phyloP scores from a whole-genome alignment of 257 asterid genomes.

The Gentiana straminea region DNA sequence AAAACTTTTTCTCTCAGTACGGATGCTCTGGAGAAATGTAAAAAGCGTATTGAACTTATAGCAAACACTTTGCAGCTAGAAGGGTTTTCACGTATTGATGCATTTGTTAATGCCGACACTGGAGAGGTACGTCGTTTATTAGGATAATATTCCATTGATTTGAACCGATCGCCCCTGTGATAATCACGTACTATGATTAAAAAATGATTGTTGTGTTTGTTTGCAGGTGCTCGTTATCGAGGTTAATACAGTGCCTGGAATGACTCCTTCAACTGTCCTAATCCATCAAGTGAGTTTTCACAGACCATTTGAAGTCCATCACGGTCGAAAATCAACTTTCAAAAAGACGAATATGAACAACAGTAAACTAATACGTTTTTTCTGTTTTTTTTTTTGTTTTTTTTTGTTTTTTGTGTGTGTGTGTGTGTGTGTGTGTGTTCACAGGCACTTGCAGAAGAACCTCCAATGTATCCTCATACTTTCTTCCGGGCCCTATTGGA shows the following conservation, averaged over 20 bases:
- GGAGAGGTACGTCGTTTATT: constrained; percentile 51
- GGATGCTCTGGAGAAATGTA: constrained; percentile 53
- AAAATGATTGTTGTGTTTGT: not conserved
- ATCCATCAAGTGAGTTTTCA: constrained; percentile 61
- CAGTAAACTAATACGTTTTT: too few relatives aligned
- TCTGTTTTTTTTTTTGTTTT: too few relatives aligned
- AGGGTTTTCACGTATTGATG: constrained; percentile 88
- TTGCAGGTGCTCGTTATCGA: constrained; percentile 72
- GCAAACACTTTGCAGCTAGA: constrained; percentile 71
- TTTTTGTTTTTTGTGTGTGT: too few relatives aligned
- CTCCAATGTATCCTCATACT: constrained; percentile 72
- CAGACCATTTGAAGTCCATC: too few relatives aligned
- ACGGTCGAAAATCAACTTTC: too few relatives aligned
- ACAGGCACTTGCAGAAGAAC: constrained; percentile 75
- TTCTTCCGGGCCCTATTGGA: constrained; percentile 75
- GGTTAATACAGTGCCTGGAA: constrained; percentile 88
- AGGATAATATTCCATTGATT: too few relatives aligned
- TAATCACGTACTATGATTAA: too few relatives aligned
- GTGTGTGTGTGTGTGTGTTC: not conserved
- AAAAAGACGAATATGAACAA: too few relatives aligned
- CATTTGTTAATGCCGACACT: constrained; percentile 70
- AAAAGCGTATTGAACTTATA: constrained; percentile 54
- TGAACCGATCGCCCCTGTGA: too few relatives aligned
- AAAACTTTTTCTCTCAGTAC: constrained; percentile 24
- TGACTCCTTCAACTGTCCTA: constrained; percentile 91